Conservation (phyloP, 2,329 filamentous ascomycete genomes). For the Xylariaceae sp. region DNA sequence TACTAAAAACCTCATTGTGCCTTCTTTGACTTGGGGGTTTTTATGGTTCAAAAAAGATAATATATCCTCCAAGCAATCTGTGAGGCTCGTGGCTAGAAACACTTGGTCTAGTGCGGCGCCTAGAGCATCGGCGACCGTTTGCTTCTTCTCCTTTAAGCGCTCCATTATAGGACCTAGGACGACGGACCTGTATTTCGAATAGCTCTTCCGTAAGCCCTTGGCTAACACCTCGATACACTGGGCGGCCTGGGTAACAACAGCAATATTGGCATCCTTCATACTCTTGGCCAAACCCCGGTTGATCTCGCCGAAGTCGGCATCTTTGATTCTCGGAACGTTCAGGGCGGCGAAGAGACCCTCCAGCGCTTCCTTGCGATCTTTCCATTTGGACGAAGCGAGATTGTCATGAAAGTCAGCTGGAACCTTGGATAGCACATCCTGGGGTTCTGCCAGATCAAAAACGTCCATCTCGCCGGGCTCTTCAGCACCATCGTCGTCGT, state of each 20-base stretch:
- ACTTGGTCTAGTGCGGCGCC: conserved; percentile 80
- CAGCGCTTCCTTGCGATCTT: conserved; percentile 93
- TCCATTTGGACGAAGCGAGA: conserved; percentile 93
- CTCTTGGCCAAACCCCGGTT: conserved; percentile 85
- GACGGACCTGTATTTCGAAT: conserved; percentile 78
- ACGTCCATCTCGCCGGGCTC: conserved; percentile 77
- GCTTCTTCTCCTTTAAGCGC: conserved; percentile 96
- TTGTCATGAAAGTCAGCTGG: conserved; percentile 83
- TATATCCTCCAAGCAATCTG: conserved; percentile 92
- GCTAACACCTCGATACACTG: conserved; percentile 91
- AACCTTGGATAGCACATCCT: conserved; percentile 84
- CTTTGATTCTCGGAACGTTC: conserved; percentile 90
- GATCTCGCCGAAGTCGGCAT: conserved; percentile 86
- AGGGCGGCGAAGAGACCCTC: conserved; percentile 79
- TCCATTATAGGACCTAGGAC: conserved; percentile 94
- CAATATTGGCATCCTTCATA: conserved; percentile 99
- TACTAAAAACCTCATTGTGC: conserved; percentile 91
- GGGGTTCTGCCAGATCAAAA: conserved; percentile 83
- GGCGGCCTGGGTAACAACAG: conserved; percentile 90
- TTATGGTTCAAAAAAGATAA: conserved; percentile 87
- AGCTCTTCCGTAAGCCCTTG: conserved; percentile 80
- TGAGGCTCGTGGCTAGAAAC: conserved; percentile 70
- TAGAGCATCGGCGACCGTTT: conserved; percentile 84
- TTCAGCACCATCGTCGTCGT: conserved; percentile 63
- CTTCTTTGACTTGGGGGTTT: conserved; percentile 97